phyloP scores from a whole-genome alignment of 768 basidiomycete genomes.

The Chiua virens region DNA sequence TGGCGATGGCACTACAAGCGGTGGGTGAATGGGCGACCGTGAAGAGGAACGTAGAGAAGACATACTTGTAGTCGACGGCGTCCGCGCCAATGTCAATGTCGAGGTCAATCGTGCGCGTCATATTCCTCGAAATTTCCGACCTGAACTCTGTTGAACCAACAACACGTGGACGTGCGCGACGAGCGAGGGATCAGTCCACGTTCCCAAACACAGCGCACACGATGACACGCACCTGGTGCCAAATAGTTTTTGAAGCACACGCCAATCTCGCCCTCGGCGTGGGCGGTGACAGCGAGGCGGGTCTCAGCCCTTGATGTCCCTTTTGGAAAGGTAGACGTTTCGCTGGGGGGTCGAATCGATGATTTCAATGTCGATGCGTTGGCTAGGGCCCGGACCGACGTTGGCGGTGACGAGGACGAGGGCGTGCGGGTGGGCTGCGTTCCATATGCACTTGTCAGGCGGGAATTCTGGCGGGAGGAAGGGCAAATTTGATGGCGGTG shows the following conservation, averaged over 20 bases:
- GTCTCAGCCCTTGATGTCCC: conserved; percentile 87
- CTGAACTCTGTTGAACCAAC: conserved; percentile 42
- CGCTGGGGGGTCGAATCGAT: conserved; percentile 81
- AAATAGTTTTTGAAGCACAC: conserved; percentile 90
- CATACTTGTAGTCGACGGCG: conserved; percentile 98
- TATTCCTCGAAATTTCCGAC: conserved; percentile 45
- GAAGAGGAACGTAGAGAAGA: conserved; percentile 1
- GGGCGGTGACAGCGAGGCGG: conserved; percentile 89
- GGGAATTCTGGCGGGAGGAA: conserved; percentile 73
- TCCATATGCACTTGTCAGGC: conserved; percentile 92
- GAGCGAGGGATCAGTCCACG: too few relatives aligned
- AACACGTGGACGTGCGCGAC: background rate
- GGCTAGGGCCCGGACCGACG: conserved; percentile 69
- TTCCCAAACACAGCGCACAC: background rate
- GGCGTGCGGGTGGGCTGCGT: conserved; percentile 79
- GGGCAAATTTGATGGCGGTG: conserved; percentile 81
- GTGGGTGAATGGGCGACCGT: background rate
- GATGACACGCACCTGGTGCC: conserved; percentile 51
- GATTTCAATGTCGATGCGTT: conserved; percentile 93
- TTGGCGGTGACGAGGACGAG: conserved; percentile 97
- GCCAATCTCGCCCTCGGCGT: conserved; percentile 91
- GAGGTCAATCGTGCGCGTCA: conserved; percentile 77
- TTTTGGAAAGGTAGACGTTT: conserved; percentile 91
- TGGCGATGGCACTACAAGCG: conserved; percentile 84
- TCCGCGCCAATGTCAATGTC: conserved; percentile 98